Evolutionary conservation across 2,329 filamentous ascomycete genomes (phyloP).

Genomic region (Penicillium sp.): DNA sequence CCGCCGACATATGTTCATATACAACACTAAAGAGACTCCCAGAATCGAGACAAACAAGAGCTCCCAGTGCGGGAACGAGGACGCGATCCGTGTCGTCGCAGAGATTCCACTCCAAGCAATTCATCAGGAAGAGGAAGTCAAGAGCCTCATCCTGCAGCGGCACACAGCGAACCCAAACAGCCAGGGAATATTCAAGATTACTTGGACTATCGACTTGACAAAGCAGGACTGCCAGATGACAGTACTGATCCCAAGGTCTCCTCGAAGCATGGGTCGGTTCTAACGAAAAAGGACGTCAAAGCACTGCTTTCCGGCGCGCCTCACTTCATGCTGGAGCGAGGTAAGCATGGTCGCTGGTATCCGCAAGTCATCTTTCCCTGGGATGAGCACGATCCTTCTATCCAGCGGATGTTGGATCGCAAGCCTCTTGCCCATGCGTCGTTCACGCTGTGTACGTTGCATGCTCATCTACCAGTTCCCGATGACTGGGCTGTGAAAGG

Average conservation of each 20-base stretch:
- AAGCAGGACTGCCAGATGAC: slow-evolving; percentile 9
- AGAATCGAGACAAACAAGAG: slow-evolving; percentile 10
- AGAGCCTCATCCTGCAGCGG: slow-evolving; percentile 16
- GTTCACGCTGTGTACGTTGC: slow-evolving; percentile 50
- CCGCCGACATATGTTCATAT: not conserved
- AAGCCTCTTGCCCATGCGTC: slow-evolving; percentile 49
- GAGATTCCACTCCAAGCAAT: slow-evolving; percentile 10
- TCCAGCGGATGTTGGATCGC: slow-evolving; percentile 50
- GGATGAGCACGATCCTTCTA: slow-evolving; percentile 46
- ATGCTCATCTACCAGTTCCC: slow-evolving; percentile 53
- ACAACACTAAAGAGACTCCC: not conserved
- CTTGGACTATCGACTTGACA: slow-evolving; percentile 33
- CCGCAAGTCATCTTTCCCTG: slow-evolving; percentile 54
- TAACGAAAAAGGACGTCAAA: slow-evolving; percentile 48
- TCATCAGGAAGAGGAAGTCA: slow-evolving; percentile 10
- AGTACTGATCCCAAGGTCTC: not conserved
- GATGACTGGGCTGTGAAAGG: slow-evolving; percentile 42
- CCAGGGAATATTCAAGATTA: slow-evolving; percentile 37
- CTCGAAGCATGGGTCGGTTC: slow-evolving; percentile 7
- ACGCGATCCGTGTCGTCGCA: slow-evolving; percentile 2
- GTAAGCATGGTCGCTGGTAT: slow-evolving; percentile 47
- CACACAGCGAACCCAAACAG: slow-evolving; percentile 34
- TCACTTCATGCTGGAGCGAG: slow-evolving; percentile 53
- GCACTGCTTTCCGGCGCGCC: slow-evolving; percentile 52
- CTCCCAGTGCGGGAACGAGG: not conserved